Percentiles rank a stretch among this genome's conserved stretches.
Evolutionary conservation across 331 rosid genomes (phyloP).

Genomic region (Stylosanthes scabra): DNA sequence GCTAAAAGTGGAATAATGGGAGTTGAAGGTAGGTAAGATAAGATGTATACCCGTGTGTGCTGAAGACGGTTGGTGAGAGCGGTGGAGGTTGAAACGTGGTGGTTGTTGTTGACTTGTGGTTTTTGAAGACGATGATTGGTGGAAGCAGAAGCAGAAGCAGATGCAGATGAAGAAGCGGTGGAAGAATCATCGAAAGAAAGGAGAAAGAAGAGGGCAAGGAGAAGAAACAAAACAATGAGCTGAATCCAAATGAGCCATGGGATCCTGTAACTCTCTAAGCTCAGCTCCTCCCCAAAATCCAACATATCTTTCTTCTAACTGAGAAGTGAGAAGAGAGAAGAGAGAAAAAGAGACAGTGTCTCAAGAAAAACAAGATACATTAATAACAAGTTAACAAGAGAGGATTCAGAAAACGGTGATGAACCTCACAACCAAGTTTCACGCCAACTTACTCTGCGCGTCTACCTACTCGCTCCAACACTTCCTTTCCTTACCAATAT

Average conservation of each 20-base stretch:
- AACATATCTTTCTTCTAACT: constrained; percentile 42
- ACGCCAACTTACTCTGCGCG: too few relatives aligned
- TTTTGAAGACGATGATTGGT: constrained; percentile 24
- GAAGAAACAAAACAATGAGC: constrained; percentile 61
- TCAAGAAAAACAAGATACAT: too few relatives aligned
- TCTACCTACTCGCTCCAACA: too few relatives aligned
- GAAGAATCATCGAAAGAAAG: background rate
- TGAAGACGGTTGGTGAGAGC: constrained; percentile 43
- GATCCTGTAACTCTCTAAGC: constrained; percentile 48
- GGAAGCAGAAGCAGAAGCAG: constrained; percentile 36
- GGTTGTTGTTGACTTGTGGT: constrained; percentile 25
- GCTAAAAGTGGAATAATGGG: background rate
- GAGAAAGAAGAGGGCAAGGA: constrained; percentile 53
- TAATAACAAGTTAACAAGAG: too few relatives aligned
- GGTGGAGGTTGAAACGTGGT: constrained; percentile 32
- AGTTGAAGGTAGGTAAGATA: background rate
- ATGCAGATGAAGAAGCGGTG: constrained; percentile 12
- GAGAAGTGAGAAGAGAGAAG: too few relatives aligned
- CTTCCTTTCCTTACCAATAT: too few relatives aligned
- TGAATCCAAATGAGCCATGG: constrained; percentile 91
- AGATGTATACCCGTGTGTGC: constrained; percentile 55
- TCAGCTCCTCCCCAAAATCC: constrained; percentile 67
- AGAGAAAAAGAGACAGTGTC: too few relatives aligned
- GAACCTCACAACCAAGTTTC: too few relatives aligned
- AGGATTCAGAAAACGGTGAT: too few relatives aligned